phyloP scores from a whole-genome alignment of 352 stramenopile species.

The Ophiocytium majus region DNA sequence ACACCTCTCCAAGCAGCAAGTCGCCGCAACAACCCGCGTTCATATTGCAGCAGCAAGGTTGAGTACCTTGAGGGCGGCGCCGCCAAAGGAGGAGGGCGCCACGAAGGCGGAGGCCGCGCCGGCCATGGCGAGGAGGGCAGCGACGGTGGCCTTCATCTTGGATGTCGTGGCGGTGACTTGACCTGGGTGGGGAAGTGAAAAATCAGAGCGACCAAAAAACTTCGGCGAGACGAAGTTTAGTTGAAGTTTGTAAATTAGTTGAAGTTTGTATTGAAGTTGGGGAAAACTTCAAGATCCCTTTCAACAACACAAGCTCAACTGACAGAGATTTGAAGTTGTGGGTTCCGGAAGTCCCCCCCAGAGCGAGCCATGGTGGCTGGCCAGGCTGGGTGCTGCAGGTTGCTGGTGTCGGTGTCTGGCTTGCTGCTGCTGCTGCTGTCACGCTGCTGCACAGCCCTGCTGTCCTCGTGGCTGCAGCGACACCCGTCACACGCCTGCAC shows the following conservation, averaged over 20 bases:
- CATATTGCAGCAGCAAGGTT: no score
- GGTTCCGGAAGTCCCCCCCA: not conserved
- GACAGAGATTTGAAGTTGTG: not conserved
- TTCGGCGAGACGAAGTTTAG: not conserved
- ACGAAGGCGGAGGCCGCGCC: conserved; percentile 43
- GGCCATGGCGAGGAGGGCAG: conserved; percentile 14
- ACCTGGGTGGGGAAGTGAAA: no score
- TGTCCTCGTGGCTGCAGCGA: no score
- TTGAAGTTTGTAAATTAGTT: not conserved
- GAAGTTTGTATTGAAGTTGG: not conserved
- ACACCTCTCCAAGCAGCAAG: no score
- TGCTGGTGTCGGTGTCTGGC: no score
- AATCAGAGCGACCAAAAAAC: not conserved
- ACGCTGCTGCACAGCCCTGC: no score
- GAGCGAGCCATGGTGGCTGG: no score
- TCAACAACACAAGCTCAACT: not conserved
- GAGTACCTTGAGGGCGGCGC: conserved; percentile 18
- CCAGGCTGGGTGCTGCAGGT: not conserved
- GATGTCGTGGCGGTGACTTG: not conserved
- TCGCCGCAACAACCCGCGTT: no score
- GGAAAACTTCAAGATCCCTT: not conserved
- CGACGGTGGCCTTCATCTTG: not conserved
- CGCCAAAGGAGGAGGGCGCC: conserved; percentile 38
- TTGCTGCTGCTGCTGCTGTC: no score
- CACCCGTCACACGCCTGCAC: no score